Conservation (phyloP, 1,284 basidiomycete species). For the Pseudozyma thailandica region DNA sequence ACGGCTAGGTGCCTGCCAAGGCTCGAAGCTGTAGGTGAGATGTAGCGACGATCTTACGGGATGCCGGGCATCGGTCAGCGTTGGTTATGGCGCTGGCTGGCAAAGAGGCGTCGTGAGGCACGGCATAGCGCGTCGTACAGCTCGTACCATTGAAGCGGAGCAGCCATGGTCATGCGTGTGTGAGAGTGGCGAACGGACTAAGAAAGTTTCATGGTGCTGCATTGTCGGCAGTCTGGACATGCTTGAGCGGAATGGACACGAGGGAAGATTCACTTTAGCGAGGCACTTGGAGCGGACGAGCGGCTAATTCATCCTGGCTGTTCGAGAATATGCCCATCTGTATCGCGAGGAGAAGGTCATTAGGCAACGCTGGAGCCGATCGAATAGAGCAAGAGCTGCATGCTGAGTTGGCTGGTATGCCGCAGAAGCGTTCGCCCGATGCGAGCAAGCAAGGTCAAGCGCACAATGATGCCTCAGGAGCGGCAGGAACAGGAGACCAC, state of each 20-base stretch:
- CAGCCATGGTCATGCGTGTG: constrained; percentile 4
- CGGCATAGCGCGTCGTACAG: constrained; percentile 18
- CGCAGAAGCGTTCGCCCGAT: neutral
- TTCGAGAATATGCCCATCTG: too few relatives aligned
- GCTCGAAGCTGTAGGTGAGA: neutral
- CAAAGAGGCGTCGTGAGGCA: constrained; percentile 9
- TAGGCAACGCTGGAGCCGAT: too few relatives aligned
- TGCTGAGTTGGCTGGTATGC: neutral
- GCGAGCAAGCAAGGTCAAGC: neutral
- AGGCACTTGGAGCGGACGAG: too few relatives aligned
- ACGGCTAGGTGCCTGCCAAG: neutral
- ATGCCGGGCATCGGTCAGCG: neutral
- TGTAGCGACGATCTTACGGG: neutral
- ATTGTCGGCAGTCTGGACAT: too few relatives aligned
- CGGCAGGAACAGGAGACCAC: neutral
- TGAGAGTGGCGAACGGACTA: constrained; percentile 1
- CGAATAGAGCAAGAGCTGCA: neutral
- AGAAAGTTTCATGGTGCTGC: neutral
- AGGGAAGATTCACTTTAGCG: too few relatives aligned
- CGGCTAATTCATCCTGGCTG: too few relatives aligned
- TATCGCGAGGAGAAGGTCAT: too few relatives aligned
- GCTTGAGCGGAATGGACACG: too few relatives aligned
- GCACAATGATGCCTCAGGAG: too few relatives aligned
- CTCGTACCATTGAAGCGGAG: neutral
- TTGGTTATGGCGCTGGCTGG: constrained; percentile 6